Evolutionary conservation across 2,329 filamentous ascomycete genomes (phyloP).

Genomic region (Aspergillus pseudonomiae): DNA sequence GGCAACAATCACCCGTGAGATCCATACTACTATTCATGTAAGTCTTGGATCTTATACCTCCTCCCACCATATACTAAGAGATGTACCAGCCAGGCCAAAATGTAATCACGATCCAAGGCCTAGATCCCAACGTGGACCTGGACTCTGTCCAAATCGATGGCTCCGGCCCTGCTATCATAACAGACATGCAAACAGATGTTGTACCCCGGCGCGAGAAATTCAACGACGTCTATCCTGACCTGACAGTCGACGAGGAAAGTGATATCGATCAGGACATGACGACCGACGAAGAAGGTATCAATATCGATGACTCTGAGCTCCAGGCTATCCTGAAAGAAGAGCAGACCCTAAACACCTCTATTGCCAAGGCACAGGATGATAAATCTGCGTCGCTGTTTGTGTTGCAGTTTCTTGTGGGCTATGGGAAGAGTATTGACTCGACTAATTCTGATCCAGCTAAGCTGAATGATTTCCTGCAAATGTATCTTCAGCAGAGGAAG

Average conservation of each 20-base stretch:
- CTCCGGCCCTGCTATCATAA: slow-evolving; percentile 59
- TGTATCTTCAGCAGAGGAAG: slow-evolving; percentile 37
- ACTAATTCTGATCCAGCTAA: slow-evolving; percentile 34
- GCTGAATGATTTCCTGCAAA: slow-evolving; percentile 37
- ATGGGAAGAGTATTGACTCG: slow-evolving; percentile 35
- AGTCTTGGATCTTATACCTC: slow-evolving; percentile 5
- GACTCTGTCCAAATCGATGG: slow-evolving; percentile 64
- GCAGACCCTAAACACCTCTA: slow-evolving; percentile 31
- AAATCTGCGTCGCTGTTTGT: slow-evolving; percentile 26
- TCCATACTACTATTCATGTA: slow-evolving; percentile 57
- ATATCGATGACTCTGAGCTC: slow-evolving; percentile 25
- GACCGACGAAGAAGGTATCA: slow-evolving; percentile 10
- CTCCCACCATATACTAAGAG: not conserved
- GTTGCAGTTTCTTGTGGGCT: slow-evolving; percentile 38
- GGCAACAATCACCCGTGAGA: slow-evolving; percentile 64
- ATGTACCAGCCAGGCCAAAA: slow-evolving; percentile 54
- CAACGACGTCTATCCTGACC: slow-evolving; percentile 54
- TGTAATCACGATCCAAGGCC: slow-evolving; percentile 59
- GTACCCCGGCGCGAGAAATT: slow-evolving; percentile 60
- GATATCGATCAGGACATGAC: slow-evolving; percentile 2
- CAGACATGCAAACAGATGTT: slow-evolving; percentile 64
- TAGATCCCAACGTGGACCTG: slow-evolving; percentile 58
- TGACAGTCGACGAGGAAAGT: slow-evolving; percentile 5
- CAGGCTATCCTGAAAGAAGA: slow-evolving; percentile 33
- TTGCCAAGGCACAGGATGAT: slow-evolving; percentile 35